Base-by-base conservation (phyloP, 257 asterid species). In the Nemophila menziesii region DNA sequence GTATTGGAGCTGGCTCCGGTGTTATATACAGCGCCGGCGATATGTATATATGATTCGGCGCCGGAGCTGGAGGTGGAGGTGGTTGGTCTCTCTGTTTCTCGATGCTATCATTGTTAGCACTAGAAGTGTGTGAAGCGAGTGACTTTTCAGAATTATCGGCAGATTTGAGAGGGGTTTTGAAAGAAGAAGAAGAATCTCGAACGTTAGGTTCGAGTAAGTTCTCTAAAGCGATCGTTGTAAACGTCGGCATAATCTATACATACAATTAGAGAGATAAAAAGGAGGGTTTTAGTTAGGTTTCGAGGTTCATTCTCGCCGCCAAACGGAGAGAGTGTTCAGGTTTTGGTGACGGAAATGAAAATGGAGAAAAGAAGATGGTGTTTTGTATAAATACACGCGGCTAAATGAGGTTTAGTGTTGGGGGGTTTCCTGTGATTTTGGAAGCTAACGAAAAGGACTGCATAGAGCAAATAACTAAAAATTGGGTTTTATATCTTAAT, bases 1-100 rank as follows among this genome's bases (percentile, higher is more conserved):
- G 75, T 21, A 82, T 72, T 15, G 97, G 90, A 39, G 84, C 66
- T 21, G 76, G 82, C 40, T 58, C 82, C 24, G 94, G 94, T n/a
- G 94, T 82, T 12, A 60, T 58, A 37, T 86, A 79, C 56, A 82
- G 52, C 21, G 80, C 74, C 46, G 97, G 93, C 10, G 87, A 66
- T 54, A 87, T 79, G 52, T 69, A 82, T 18, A 82, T 49, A 52
- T 86, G 97, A 36, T 68, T 76, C 20, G 76, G 36, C 37, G 64
- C 38, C 14, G 48, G 33, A 36, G 12, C 34, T n/a, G n/a, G n/a
- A n/a, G n/a, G n/a, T n/a, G n/a, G n/a, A n/a, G n/a, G n/a, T n/a
- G n/a, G n/a, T 12, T 52, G 34, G 41, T 36, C 42, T 12, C 8
- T 19, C 19, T 17, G 46, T 11, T 52, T 54, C 5, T 20, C 36